Conservation (phyloP, 306 rosid genomes). For the Oxytropis ochrocephala region DNA sequence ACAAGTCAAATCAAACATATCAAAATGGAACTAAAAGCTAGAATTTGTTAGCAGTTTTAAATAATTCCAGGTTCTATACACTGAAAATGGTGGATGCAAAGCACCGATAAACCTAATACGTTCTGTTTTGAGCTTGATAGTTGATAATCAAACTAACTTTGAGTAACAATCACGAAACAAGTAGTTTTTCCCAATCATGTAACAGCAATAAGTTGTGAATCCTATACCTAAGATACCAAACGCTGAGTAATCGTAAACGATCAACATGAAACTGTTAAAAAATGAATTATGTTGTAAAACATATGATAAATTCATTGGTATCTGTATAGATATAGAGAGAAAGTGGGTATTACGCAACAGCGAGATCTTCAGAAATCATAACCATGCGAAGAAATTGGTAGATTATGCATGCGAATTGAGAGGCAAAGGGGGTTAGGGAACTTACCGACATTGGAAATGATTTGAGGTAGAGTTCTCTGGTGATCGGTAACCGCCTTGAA, state of each 20-base stretch:
- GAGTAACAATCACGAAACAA: background rate
- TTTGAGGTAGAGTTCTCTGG: background rate
- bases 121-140: background rate
- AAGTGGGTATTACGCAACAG: background rate
- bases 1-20: background rate
- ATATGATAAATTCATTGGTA: background rate
- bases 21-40: background rate
- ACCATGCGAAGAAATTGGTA: background rate
- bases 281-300: background rate
- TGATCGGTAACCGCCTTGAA: background rate
- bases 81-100: background rate
- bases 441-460: constrained; percentile 40
- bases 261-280: background rate
- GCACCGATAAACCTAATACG: background rate
- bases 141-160: background rate
- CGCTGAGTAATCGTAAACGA: background rate
- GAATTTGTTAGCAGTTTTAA: background rate
- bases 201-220: background rate
- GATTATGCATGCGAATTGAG: background rate
- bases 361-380: background rate
- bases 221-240: constrained; percentile 14
- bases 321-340: background rate
- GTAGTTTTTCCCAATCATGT: background rate
- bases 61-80: background rate
- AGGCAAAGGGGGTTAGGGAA: background rate